A percentile compares a stretch with the other conserved stretches of the same genome.
Evolutionary conservation across 768 basidiomycete species (phyloP).

Genomic region (Lactifluus hygrophoroides): DNA sequence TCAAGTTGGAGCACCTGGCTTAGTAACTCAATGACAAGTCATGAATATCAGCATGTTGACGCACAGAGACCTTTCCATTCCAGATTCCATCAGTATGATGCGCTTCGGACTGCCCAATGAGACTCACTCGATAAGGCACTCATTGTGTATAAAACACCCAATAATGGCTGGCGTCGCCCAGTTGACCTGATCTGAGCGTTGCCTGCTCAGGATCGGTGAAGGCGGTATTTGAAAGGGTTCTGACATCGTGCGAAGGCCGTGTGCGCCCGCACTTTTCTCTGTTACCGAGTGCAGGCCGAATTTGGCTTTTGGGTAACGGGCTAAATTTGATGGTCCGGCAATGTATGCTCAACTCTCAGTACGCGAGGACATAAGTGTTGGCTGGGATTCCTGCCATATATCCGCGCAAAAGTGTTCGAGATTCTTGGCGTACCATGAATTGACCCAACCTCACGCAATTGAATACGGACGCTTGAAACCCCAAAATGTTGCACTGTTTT

Average conservation of each 20-base stretch:
- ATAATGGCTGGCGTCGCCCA: conserved; percentile 37
- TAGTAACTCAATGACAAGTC: too few species aligned
- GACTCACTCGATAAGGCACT: conserved; percentile 81
- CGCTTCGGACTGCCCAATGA: conserved; percentile 51
- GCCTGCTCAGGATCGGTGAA: conserved; percentile 84
- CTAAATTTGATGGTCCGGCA: conserved; percentile 64
- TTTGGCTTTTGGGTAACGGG: conserved; percentile 36
- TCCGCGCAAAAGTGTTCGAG: conserved; percentile 61
- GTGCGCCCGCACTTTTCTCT: conserved; percentile 30
- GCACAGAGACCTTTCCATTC: conserved; percentile 47
- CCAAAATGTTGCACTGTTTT: too few species aligned
- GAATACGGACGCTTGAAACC: conserved; percentile 56
- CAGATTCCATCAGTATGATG: conserved; percentile 48
- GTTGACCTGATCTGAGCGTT: conserved; percentile 80
- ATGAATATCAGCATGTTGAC: not conserved
- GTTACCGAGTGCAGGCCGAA: not conserved
- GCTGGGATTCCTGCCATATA: conserved; percentile 53
- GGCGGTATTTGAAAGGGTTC: conserved; percentile 81
- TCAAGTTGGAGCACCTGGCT: too few species aligned
- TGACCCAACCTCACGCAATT: conserved; percentile 64
- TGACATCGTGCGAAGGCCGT: conserved; percentile 59
- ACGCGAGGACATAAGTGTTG: conserved; percentile 28
- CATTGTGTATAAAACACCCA: conserved; percentile 65
- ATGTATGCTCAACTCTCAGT: conserved; percentile 1
- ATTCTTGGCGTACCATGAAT: conserved; percentile 62